Evolutionary conservation across 371 early-diverging fungal genomes (phyloP).

Genomic region (Chytridium lagenaria): DNA sequence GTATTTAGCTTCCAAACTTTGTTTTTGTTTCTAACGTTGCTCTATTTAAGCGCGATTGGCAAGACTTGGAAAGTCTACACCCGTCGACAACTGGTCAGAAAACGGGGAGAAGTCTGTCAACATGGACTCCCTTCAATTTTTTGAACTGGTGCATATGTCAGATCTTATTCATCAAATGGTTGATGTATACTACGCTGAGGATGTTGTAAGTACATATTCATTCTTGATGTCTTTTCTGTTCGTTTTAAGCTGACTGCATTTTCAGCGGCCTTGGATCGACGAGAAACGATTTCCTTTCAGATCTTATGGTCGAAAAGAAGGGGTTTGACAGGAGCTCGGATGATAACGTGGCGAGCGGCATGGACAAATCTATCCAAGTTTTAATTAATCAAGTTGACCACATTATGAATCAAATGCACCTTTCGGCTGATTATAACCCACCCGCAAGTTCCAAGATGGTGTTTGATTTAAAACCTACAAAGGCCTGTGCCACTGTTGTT

Average conservation of each 20-base stretch:
- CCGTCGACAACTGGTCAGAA: conserved; percentile 44
- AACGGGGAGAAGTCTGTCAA: conserved; percentile 42
- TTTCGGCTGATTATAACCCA: conserved; percentile 68
- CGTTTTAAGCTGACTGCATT: background rate
- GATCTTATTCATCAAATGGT: conserved; percentile 88
- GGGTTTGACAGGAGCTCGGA: conserved; percentile 80
- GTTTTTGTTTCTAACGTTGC: background rate
- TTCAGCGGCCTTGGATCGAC: conserved; percentile 72
- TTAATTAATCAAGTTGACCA: conserved; percentile 79
- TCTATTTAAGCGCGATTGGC: conserved; percentile 59
- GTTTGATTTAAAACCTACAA: conserved; percentile 67
- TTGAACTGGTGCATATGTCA: conserved; percentile 86
- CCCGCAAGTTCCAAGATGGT: conserved; percentile 43
- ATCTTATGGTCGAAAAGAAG: conserved; percentile 83
- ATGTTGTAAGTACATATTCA: conserved; percentile 68
- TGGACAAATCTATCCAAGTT: conserved; percentile 84
- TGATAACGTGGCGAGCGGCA: conserved; percentile 85
- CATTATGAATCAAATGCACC: conserved; percentile 70
- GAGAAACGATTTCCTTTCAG: conserved; percentile 84
- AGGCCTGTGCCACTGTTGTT: conserved; percentile 72
- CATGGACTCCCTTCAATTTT: conserved; percentile 73
- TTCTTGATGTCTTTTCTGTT: background rate
- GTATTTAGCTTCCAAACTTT: conserved; percentile 37
- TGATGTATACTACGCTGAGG: conserved; percentile 83
- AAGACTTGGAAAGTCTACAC: conserved; percentile 62